Percentiles rank a stretch among this genome's conserved stretches.
Evolutionary conservation across 768 basidiomycete species (phyloP).

Genomic region (Clavaria fumosa): DNA sequence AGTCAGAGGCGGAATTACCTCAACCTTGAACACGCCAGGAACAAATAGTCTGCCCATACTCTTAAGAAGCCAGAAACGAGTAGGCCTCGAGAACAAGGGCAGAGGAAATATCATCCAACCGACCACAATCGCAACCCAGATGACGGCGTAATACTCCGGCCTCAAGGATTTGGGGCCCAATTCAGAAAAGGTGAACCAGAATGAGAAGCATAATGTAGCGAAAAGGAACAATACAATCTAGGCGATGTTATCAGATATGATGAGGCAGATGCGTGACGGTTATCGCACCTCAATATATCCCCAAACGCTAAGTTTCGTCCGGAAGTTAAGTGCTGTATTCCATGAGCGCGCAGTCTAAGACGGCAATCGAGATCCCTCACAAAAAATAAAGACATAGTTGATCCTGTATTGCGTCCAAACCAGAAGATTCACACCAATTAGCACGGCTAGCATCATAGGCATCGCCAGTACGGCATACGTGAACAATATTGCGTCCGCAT

Average conservation of each 20-base stretch:
- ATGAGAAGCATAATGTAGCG: constrained; percentile 56
- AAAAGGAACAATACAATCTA: constrained; percentile 77
- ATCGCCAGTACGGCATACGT: constrained; percentile 64
- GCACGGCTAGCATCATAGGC: constrained; percentile 56
- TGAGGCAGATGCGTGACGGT: neutral
- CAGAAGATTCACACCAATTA: constrained; percentile 73
- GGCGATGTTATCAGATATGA: constrained; percentile 5
- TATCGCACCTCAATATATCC: constrained; percentile 45
- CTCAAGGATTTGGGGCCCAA: constrained; percentile 37
- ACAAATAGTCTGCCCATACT: constrained; percentile 45
- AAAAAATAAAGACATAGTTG: constrained; percentile 90
- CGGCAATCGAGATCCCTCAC: constrained; percentile 23
- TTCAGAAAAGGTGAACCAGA: constrained; percentile 69
- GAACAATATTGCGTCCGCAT: constrained; percentile 60
- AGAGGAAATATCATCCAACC: constrained; percentile 63
- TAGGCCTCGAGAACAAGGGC: constrained; percentile 41
- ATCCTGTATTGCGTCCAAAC: constrained; percentile 67
- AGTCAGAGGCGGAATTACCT: constrained; percentile 30
- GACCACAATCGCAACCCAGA: constrained; percentile 58
- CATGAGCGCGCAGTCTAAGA: neutral
- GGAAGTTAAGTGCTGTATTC: constrained; percentile 49
- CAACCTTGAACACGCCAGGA: constrained; percentile 59
- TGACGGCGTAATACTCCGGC: constrained; percentile 65
- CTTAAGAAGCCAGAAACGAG: constrained; percentile 72
- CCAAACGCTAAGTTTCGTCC: constrained; percentile 59